A percentile compares a stretch with the other conserved stretches of the same genome.
Conservation (phyloP, 192 early-diverging fungal species). For the Coemansia sp. region DNA sequence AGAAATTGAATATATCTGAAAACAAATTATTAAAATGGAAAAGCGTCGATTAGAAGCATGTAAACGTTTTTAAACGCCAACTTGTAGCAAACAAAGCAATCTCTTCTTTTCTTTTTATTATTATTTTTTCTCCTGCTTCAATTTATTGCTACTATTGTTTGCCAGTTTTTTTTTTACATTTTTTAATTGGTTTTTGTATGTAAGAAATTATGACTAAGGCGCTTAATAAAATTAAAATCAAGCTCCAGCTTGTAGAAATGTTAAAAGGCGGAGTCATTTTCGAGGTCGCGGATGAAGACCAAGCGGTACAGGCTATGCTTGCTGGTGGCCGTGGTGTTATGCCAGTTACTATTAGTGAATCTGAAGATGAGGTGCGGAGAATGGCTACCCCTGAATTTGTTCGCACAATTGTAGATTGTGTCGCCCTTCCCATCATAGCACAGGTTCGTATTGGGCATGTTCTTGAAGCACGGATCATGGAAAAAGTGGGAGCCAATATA, state of each 20-base stretch:
- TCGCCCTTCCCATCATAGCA: neutral
- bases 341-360: neutral
- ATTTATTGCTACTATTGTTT: neutral
- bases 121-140: neutral
- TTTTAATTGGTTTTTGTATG: no score
- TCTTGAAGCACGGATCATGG: neutral
- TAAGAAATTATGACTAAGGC: no score
- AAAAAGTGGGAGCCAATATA: neutral
- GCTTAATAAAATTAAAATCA: no score
- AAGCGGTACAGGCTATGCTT: neutral
- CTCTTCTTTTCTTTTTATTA: no score
- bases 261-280: no score
- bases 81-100: no score
- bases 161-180: neutral
- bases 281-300: neutral
- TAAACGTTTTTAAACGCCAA: no score
- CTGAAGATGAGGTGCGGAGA: neutral
- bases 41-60: no score
- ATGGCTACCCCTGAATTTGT: neutral
- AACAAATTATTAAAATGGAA: no score
- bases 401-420: neutral
- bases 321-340: neutral
- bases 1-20: neutral
- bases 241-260: no score
- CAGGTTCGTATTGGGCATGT: neutral